Evolutionary conservation across 306 rosid genomes (phyloP), one percentile per base, ranked within the genome.

Genomic region (Castanea mollissima): DNA sequence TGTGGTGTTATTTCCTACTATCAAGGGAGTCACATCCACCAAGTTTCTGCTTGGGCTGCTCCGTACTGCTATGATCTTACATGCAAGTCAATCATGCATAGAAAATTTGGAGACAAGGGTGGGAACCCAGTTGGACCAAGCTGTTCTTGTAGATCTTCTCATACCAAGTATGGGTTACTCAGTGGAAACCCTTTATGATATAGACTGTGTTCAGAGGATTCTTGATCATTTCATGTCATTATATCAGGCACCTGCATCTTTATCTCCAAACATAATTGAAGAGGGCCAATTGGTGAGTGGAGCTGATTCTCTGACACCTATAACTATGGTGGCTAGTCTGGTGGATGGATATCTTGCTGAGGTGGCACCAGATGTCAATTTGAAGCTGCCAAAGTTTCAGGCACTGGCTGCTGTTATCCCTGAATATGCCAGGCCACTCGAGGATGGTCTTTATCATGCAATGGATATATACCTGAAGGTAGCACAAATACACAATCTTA

Each of bases 391-490:
- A 5, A 93, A 91, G 84, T 93, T 93, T 76, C 94, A 86, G 72
- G 86, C 97, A 4, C 91, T 93, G 76, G 98, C 97, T 75, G 78
- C 92, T 79, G 87, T 87, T 64, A 85, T 93, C 80, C 97, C 98
- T 23, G 92, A 91, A 71, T 91, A 85, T 87, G 97, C 92, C 56
- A 91, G 98, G 84, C 89, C 93, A 11, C 68, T 88, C 11, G 92
- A 89, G 78, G 98, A 93, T 85, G 93, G 86, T 63, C 78, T 93
- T 64, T 93, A 93, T 85, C 96, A 90, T 81, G 97, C 94, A 52
- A 87, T 93, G 63, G 95, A 93, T 84, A 93, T 93, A 20, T 93
- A 84, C 87, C 93, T 93, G 41, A 91, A 91, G 94, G 98, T 93
- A 86, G 2, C 46, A 41, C 46, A 41, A 41, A 8, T 41, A 83